phyloP scores from a whole-genome alignment of 306 rosid species.

The Vicia sativa region DNA sequence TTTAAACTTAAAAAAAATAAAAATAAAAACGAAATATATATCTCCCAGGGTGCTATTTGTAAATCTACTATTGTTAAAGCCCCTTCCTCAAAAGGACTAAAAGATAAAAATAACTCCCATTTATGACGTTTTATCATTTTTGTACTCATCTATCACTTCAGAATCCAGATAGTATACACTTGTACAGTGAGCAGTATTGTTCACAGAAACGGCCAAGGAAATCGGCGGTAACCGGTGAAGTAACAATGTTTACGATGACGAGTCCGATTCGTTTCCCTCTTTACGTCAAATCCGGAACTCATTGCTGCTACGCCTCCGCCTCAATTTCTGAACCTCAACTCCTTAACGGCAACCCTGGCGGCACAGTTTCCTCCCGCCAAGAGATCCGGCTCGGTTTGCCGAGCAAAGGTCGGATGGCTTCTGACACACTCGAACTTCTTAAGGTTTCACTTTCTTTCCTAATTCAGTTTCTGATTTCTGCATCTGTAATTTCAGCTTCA shows the following conservation, averaged over 20 bases:
- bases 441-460: conserved; percentile 41
- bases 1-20: no score
- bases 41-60: no score
- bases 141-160: no score
- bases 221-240: not conserved
- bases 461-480: not conserved
- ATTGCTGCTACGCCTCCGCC: conserved; percentile 46
- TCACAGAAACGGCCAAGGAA: conserved; percentile 4
- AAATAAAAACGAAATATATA: no score
- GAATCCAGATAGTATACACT: not conserved
- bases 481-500: not conserved
- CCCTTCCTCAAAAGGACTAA: no score
- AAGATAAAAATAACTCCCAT: no score
- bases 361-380: conserved; percentile 40
- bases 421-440: conserved; percentile 83
- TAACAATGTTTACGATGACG: conserved; percentile 34
- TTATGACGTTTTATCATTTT: no score
- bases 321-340: conserved; percentile 47
- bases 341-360: conserved; percentile 48
- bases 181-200: not conserved
- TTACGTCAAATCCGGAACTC: conserved; percentile 25
- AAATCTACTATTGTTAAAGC: no score
- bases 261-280: conserved; percentile 35
- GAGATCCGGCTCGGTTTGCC: conserved; percentile 87
- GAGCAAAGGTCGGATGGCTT: conserved; percentile 88